Base-by-base conservation (phyloP, 2,329 filamentous ascomycete species). In the Diaporthe sp. region DNA sequence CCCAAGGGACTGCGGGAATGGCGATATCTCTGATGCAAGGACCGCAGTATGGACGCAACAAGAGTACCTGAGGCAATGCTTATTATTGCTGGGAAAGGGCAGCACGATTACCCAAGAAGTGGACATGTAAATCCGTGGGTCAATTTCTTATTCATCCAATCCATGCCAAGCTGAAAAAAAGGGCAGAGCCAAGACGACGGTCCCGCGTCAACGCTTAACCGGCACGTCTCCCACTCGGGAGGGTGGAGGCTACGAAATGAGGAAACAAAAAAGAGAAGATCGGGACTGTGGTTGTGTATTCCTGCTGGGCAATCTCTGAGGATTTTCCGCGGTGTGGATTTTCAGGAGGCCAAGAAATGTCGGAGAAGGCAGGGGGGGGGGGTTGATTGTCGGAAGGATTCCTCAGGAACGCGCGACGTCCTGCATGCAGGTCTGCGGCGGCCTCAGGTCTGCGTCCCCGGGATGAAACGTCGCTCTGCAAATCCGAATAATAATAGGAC, bases 151-250 rank as follows among this genome's bases (percentile, higher is more conserved):
- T 15, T 69, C n/a, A 28, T 31, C 8, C 65, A 15, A 55, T 53
- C 34, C 65, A 69, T 69, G 65, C 65, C 22, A 22, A 69, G 65
- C 65, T 69, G 65, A 55, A 69, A 69, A 61, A 39, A 31, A 53
- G 10, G 46, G 22, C 15, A 22, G 7, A 28, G 65, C 65, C 65
- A 55, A 55, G 65, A 39, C 65, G 42, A 39, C 34, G 34, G 46
- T 68, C 62, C 65, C 8, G 46, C 49, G 31, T 69, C 49, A 28
- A 53, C 31, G 31, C 65, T 68, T 68, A 53, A 39, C 22, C 65
- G 46, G 65, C 65, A 68, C 22, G 46, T 53, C 31, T 39, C 19
- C 31, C 31, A n/a, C 22, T 42, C 6, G 65, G 46, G 15, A 39
- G 46, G 8, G 65, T 68, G 65, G 65, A 68, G 65, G 28, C 22